Evolutionary conservation across 306 rosid species (phyloP), one percentile per base, ranked within the genome.

Genomic region (Trifolium dubium): DNA sequence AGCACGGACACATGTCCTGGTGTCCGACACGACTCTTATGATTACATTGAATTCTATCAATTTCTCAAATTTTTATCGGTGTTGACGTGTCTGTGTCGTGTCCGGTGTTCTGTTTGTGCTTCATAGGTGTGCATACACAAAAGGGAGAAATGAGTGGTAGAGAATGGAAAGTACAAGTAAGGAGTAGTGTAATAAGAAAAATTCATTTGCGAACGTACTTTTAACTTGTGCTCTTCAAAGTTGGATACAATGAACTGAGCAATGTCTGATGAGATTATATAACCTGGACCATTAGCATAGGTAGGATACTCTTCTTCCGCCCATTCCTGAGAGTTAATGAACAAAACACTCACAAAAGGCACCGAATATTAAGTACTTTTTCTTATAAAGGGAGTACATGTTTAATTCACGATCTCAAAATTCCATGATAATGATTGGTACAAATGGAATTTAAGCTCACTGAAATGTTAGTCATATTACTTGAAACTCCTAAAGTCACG

Each of bases 251-350:
- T 64, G 50, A 10, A 64, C 10, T 32, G 15, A 2, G 69, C 69
- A 5, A 64, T 64, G 69, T 64, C 50, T 39, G 69, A 39, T 64
- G 69, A 64, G 15, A 64, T 40, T 7, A 64, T 7, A 64, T 64
- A 64, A 39, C 69, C 69, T 17, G 69, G 69, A 39, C 69, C 69
- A 39, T 64, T 64, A 15, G 69, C 69, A 64, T 64, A 64, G 2
- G 23, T 64, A 39, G 50, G 69, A 18, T 64, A 64, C 69, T 64
- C 69, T 64, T 64, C 69, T 17, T 64, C 69, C 5, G n/a, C 13
- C 69, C 69, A 64, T 17, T 64, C 69, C 69, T 64, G 50, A 37
- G 39, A 34, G 67, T 32, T 34, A 34, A 15, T n/a, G 14, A 64
- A 64, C 49, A 37, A 17, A 60, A 11, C n/a, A 31, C 37, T 44